These are phyloP conservation scores for Fusarium newnesense DNA, from an alignment of 2,329 filamentous ascomycete genomes.

Conservation along the genomic window DNA sequence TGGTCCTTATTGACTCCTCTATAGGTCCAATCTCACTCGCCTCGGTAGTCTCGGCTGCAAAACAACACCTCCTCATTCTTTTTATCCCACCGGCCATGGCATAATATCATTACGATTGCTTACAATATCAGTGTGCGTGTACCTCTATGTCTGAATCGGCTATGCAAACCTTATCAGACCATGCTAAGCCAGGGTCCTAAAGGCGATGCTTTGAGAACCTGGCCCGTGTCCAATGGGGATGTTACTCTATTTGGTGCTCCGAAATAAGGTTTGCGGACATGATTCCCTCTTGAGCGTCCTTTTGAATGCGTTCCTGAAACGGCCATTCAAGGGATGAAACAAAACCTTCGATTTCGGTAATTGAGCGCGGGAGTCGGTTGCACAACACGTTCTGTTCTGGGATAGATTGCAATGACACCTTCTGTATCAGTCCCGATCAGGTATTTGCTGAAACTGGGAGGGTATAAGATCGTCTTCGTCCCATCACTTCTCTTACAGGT, in stretches of 20 bases:
- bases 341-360: conserved; percentile 9
- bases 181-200: background rate
- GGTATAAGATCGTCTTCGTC: conserved; percentile 1
- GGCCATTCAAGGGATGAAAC: background rate
- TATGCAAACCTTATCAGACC: background rate
- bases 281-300: conserved; percentile 5
- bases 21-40: background rate
- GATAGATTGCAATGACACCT: background rate
- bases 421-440: background rate
- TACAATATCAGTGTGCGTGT: background rate
- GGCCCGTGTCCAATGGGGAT: background rate
- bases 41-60: conserved; percentile 10
- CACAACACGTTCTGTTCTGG: background rate
- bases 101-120: background rate
- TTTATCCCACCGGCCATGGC: background rate
- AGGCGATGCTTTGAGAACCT: background rate
- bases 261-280: conserved; percentile 21
- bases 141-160: background rate
- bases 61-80: background rate
- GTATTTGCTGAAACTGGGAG: background rate
- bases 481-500: background rate
- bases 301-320: conserved; percentile 18
- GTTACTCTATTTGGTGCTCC: background rate
- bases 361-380: background rate
- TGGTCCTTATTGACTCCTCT: background rate